Percentiles rank a stretch among this genome's conserved stretches.
These are phyloP conservation scores for Saururus chinensis DNA, from an alignment of 164 flowering plant species.

Conservation along the genomic window DNA sequence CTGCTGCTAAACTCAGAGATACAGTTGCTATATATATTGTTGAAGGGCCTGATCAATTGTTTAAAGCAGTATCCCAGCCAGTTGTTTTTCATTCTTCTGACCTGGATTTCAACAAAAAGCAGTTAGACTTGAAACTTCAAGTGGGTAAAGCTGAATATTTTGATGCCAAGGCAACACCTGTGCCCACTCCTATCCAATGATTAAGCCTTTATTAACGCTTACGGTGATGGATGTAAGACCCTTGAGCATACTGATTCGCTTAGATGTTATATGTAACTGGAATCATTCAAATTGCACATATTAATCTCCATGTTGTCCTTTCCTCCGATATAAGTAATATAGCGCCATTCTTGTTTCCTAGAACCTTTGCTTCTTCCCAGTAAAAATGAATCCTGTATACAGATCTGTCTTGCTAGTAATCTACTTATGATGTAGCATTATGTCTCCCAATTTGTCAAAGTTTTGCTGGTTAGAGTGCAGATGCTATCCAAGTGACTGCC, in stretches of 20 bases:
- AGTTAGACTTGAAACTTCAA: slow-evolving; percentile 19
- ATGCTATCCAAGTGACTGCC: slow-evolving; percentile 46
- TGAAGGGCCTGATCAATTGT: slow-evolving; percentile 25
- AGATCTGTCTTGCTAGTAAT: not conserved
- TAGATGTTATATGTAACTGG: not conserved
- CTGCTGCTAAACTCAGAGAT: too few relatives aligned
- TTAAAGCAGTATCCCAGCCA: slow-evolving; percentile 26
- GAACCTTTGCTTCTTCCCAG: too few relatives aligned
- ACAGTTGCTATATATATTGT: slow-evolving; percentile 41
- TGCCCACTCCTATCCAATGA: too few relatives aligned
- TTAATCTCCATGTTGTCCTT: not conserved
- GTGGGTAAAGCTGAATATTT: slow-evolving; percentile 16
- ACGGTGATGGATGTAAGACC: slow-evolving; percentile 39
- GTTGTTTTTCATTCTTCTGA: slow-evolving; percentile 45
- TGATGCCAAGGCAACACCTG: slow-evolving; percentile 26
- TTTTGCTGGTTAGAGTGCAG: slow-evolving; percentile 69
- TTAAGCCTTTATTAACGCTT: slow-evolving; percentile 17
- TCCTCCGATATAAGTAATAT: not conserved
- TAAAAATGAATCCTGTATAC: too few relatives aligned
- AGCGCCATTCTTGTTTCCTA: too few relatives aligned
- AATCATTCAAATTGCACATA: not conserved
- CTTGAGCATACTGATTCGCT: not conserved
- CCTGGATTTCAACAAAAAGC: slow-evolving; percentile 30
- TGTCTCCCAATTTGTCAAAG: not conserved
- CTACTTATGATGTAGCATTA: not conserved